Percentiles rank a stretch among this genome's conserved stretches.
Evolutionary conservation across 805 yeast genomes (phyloP).

Genomic region (Groenewaldozyma salmanticensis): DNA sequence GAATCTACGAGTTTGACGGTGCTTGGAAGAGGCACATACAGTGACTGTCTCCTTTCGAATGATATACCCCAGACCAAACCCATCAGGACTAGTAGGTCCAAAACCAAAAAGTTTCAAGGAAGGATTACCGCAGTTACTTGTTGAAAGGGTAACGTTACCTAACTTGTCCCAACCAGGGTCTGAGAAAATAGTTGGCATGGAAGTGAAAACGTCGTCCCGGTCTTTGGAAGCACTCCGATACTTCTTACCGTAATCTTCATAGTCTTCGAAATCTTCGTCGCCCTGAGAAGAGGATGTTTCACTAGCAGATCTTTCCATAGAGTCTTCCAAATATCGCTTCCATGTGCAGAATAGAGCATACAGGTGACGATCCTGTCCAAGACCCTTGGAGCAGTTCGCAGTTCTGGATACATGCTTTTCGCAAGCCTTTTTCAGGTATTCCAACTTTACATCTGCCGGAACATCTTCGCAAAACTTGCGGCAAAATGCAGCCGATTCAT

Average conservation of each 20-base stretch:
- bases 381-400: slow-evolving; percentile 57
- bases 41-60: slow-evolving; percentile 72
- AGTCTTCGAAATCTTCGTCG: slow-evolving; percentile 3
- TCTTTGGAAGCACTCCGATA: not conserved
- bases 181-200: slow-evolving; percentile 65
- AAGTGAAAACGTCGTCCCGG: slow-evolving; percentile 11
- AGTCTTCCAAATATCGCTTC: slow-evolving; percentile 37
- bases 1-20: slow-evolving; percentile 76
- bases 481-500: slow-evolving; percentile 71
- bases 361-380: slow-evolving; percentile 88
- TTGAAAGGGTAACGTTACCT: slow-evolving; percentile 70
- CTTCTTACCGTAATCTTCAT: not conserved
- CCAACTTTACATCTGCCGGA: slow-evolving; percentile 48
- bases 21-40: slow-evolving; percentile 77
- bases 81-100: slow-evolving; percentile 84
- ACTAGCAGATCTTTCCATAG: slow-evolving; percentile 18
- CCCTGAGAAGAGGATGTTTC: slow-evolving; percentile 14
- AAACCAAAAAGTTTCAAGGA: slow-evolving; percentile 80
- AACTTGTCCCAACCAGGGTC: slow-evolving; percentile 84
- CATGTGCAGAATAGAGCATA: slow-evolving; percentile 83
- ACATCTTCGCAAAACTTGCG: slow-evolving; percentile 72
- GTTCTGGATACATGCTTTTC: slow-evolving; percentile 58
- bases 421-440: slow-evolving; percentile 60
- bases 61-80: slow-evolving; percentile 89
- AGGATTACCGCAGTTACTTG: slow-evolving; percentile 89